A percentile compares a stretch with the other conserved stretches of the same genome.
Conservation (phyloP, 192 early-diverging fungal genomes). For the Funneliformis mosseae region DNA sequence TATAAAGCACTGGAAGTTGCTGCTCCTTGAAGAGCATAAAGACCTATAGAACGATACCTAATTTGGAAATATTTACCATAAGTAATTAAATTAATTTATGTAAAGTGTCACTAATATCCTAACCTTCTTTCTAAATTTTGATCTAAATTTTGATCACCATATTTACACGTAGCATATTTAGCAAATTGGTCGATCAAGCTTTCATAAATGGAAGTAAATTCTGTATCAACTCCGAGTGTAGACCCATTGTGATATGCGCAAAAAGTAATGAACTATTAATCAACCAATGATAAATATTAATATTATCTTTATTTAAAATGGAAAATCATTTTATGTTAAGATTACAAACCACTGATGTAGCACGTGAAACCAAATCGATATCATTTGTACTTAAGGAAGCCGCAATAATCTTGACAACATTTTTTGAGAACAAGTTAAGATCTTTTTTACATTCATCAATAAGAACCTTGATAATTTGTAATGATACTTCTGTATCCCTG, state of each 20-base stretch:
- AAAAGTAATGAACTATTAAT: conserved; percentile 66
- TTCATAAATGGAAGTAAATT: conserved; percentile 60
- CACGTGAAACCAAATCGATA: conserved; percentile 59
- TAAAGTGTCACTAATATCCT: not conserved
- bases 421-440: conserved; percentile 81
- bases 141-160: conserved; percentile 19
- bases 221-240: conserved; percentile 69
- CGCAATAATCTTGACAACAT: conserved; percentile 75
- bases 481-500: conserved; percentile 67
- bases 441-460: conserved; percentile 71
- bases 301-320: not conserved
- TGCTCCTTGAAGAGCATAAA: conserved; percentile 63
- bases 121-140: conserved; percentile 35
- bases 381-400: conserved; percentile 58
- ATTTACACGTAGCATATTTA: conserved; percentile 40
- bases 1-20: conserved; percentile 66
- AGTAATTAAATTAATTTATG: conserved; percentile 10
- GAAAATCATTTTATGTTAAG: not conserved
- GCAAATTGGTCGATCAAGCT: conserved; percentile 58
- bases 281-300: not conserved
- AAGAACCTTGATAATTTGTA: conserved; percentile 76
- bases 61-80: not conserved
- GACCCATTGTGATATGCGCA: conserved; percentile 70
- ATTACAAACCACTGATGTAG: conserved; percentile 59
- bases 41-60: conserved; percentile 56